A percentile compares a stretch with the other conserved stretches of the same genome.
Evolutionary conservation across 2,329 filamentous ascomycete genomes (phyloP).

Genomic region (Calonectria hongkongensis): DNA sequence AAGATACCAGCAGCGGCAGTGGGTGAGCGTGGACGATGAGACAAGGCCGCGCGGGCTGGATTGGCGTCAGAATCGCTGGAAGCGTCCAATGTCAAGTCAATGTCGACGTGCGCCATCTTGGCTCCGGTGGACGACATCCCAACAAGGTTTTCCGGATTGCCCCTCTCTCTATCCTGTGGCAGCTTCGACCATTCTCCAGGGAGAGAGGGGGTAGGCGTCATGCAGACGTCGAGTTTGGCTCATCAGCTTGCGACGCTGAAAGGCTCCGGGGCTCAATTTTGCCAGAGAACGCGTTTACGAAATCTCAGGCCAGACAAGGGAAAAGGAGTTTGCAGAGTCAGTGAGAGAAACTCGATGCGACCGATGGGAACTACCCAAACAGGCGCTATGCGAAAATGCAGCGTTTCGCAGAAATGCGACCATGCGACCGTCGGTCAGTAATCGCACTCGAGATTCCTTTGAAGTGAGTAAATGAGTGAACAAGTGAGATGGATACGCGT

Average conservation of each 20-base stretch:
- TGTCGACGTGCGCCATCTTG: slow-evolving; percentile 45
- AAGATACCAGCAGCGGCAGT: slow-evolving; percentile 4
- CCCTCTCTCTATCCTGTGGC: slow-evolving; percentile 50
- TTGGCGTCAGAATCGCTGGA: slow-evolving; percentile 43
- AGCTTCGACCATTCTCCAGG: slow-evolving; percentile 52
- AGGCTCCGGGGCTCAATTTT: slow-evolving; percentile 11
- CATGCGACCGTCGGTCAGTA: slow-evolving; percentile 39
- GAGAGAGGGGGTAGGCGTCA: slow-evolving; percentile 31
- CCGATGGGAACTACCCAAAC: slow-evolving; percentile 36
- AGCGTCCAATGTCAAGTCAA: slow-evolving; percentile 49
- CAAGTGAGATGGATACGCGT: slow-evolving; percentile 41
- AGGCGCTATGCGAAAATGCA: slow-evolving; percentile 27
- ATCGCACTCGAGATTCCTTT: slow-evolving; percentile 44
- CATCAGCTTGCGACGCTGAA: slow-evolving; percentile 28
- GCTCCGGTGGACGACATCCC: slow-evolving; percentile 44
- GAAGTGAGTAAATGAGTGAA: slow-evolving; percentile 43
- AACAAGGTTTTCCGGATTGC: slow-evolving; percentile 54
- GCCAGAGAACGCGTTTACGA: slow-evolving; percentile 39
- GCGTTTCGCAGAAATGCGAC: slow-evolving; percentile 36
- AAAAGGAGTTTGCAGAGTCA: not conserved
- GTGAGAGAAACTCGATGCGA: slow-evolving; percentile 14
- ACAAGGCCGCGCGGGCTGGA: not conserved
- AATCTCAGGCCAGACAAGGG: slow-evolving; percentile 7
- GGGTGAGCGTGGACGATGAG: slow-evolving; percentile 17
- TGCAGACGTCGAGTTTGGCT: slow-evolving; percentile 23